A percentile compares a stretch with the other conserved stretches of the same genome.
Evolutionary conservation across 768 basidiomycete species (phyloP).

Genomic region (Hydnomerulius pinastri): DNA sequence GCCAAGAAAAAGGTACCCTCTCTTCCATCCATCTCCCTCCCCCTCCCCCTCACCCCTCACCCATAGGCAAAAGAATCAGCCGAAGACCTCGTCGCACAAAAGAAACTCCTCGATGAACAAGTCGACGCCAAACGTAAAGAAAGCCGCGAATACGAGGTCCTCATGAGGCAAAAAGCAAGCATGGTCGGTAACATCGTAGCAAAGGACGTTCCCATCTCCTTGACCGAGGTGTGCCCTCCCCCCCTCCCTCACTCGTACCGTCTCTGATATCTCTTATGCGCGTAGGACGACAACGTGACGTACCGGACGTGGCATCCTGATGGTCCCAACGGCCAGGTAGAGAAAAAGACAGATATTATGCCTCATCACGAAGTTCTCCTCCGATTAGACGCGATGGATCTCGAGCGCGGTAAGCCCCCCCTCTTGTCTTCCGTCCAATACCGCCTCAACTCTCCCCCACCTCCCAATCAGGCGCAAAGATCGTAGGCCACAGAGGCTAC

Average conservation of each 20-base stretch:
- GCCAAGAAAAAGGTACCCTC: constrained; percentile 85
- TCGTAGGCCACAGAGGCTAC: constrained; percentile 94
- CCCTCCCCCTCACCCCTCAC: neutral
- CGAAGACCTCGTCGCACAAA: constrained; percentile 81
- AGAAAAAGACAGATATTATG: constrained; percentile 75
- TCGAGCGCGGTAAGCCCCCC: constrained; percentile 73
- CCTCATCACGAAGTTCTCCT: constrained; percentile 98
- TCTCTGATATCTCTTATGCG: neutral
- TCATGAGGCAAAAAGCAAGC: constrained; percentile 79
- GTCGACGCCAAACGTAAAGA: constrained; percentile 77
- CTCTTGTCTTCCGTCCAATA: neutral
- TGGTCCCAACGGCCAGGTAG: constrained; percentile 70
- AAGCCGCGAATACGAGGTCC: constrained; percentile 70
- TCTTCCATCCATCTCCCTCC: neutral
- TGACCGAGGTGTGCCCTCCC: constrained; percentile 67
- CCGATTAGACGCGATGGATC: constrained; percentile 92
- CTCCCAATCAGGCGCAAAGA: constrained; percentile 69
- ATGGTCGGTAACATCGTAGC: constrained; percentile 93
- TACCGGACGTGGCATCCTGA: constrained; percentile 86
- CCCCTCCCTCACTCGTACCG: neutral
- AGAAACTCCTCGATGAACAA: constrained; percentile 82
- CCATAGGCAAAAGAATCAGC: constrained; percentile 87
- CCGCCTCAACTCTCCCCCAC: constrained; percentile 1
- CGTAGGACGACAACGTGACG: constrained; percentile 86
- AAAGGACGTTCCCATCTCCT: constrained; percentile 78